These are phyloP conservation scores for Citrus cavaleriei DNA, from an alignment of 345 rosid species.

Conservation along the genomic window DNA sequence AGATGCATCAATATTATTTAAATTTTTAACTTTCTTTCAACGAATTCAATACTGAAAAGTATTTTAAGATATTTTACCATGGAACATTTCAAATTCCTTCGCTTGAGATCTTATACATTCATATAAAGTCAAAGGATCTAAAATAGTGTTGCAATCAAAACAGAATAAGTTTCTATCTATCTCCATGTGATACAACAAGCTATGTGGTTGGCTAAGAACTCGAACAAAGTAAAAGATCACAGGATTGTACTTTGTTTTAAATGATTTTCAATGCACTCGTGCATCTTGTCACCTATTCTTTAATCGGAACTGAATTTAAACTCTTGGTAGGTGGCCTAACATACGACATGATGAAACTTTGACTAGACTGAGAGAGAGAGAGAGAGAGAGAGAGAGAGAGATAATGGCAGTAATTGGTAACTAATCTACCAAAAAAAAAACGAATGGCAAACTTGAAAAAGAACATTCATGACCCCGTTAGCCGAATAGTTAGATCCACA, in stretches of 20 bases:
- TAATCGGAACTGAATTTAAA: background rate
- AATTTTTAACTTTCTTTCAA: too few species aligned
- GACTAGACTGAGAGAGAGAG: background rate
- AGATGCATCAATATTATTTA: too few species aligned
- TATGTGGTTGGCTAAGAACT: background rate
- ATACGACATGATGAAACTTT: constrained; percentile 12
- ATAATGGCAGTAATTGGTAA: background rate
- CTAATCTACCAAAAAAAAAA: constrained; percentile 19
- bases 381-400: background rate
- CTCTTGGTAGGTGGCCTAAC: constrained; percentile 34
- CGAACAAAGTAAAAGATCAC: background rate
- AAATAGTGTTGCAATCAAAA: background rate
- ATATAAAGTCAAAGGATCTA: background rate
- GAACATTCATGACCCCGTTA: background rate
- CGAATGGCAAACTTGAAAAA: background rate
- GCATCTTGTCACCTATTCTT: constrained; percentile 6
- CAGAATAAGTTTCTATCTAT: background rate
- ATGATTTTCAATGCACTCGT: constrained; percentile 1
- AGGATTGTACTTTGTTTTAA: background rate
- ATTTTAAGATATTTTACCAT: too few species aligned
- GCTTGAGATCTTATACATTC: background rate
- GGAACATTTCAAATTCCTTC: too few species aligned
- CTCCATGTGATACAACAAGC: background rate
- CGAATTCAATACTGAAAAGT: too few species aligned
- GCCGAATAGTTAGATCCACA: background rate